Base-by-base conservation (phyloP, 768 basidiomycete genomes). In the Lentinula edodes region DNA sequence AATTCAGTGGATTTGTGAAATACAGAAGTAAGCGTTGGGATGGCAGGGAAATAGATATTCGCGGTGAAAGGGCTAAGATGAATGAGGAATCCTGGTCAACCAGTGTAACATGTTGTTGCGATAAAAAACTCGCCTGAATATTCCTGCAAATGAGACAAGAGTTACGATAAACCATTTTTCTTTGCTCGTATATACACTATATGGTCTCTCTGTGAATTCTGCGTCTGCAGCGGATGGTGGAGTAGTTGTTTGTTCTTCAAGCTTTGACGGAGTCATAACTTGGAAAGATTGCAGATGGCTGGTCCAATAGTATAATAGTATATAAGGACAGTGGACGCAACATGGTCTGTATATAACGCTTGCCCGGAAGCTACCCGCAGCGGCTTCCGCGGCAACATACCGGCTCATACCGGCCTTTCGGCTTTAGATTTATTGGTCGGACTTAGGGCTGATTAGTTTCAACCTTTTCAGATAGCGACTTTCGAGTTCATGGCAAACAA, bases 21-120 rank as follows among this genome's bases (percentile, higher is more conserved):
- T 3, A 75, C 87, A 18, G 63, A 63, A 0, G 86, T 78, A 23
- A 94, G 73, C 0, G 81, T 77, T 1, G 91, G 92, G 43, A 95
- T 87, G 12, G 86, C 90, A 6, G 91, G 90, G 52, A 91, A 83
- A 69, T 91, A 93, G 61, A 92, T 88, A 61, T 86, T 91, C 3
- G 89, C 80, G 1, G 90, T 89, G 10, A 91, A 73, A 0, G 89
- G 88, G 66, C 87, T 88, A 52, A 12, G n/a, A 16, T 6, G 43
- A 6, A 28, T 32, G 15, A 23, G 34, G 12, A 7, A 2, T 23
- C 23, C 23, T 23, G 2, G 42, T 35, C 59, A 36, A 28, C 18
- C 32, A 6, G 13, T 39, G 36, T 39, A 12, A 39, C 18, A n/a
- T 23, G 23, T 15, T 50, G 23, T 35, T n/a, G 16, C 4, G 3